Base-by-base conservation (phyloP, 129 eudicot genomes). In the Centrapalus pauciflorus region DNA sequence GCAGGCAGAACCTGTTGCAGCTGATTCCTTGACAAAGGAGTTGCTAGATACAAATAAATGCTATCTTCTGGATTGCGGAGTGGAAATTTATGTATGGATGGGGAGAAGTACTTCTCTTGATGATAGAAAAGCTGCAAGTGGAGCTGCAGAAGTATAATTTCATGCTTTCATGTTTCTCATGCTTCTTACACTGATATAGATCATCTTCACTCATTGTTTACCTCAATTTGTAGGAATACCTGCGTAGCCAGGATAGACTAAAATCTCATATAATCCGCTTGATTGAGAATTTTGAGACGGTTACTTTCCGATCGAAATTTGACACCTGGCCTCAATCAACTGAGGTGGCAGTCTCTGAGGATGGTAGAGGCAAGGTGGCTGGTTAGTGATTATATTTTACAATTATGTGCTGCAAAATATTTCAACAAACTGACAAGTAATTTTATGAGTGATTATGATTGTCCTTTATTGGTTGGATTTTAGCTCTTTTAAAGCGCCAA, bases 331-430 rank as follows among this genome's bases (percentile, higher is more conserved):
- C 95, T 66, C 82, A 84, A 68, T 70, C 85, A 70, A 69, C 89
- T 38, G 73, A 77, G 71, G 89, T 75, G 60, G 81, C 92, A 55
- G 89, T 84, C 45, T 71, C 95, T 24, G 97, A 84, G 83, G 97
- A 90, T 75, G 95, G 97, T 69, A 77, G 97, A 82, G 89, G 97
- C 76, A 90, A 87, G 76, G 97, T 90, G 79, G 97, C 97, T 45
- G 97, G 97, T 90, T 51, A 76, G 88, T 76, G 7, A 25, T 60
- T 38, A 20, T 61, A 55, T 20, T 32, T 35, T 28, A 16, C 48
- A 17, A 34, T 54, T 33, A 4, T 25, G 5, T 54, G 38, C 46
- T 38, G n/a, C 48, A 6, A 10, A 45, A 59, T 20, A 37, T 41
- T 43, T 8, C 20, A 30, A 28, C 0, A 20, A 54, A 64, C 40